Conservation (phyloP, 2,329 filamentous ascomycete species). For the Teratosphaeria zuluensis region DNA sequence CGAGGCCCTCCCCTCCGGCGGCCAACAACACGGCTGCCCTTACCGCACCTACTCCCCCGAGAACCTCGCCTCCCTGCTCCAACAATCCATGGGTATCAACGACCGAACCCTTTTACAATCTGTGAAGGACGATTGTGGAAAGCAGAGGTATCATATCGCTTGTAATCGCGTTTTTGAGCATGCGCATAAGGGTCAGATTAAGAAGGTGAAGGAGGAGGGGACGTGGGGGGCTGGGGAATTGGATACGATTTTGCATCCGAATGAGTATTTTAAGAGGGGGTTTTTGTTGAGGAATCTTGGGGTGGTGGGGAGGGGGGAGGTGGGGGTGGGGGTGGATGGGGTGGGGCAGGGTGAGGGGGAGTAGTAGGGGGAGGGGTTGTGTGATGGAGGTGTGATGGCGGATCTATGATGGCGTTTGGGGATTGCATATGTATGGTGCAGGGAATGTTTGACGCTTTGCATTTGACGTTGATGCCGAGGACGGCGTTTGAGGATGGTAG, state of each 20-base stretch:
- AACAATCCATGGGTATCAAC: conserved; percentile 68
- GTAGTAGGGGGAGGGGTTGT: background rate
- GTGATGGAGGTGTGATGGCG: no score
- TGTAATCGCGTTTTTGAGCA: conserved; percentile 94
- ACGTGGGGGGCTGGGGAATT: conserved; percentile 55
- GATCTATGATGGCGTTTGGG: background rate
- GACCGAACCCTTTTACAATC: conserved; percentile 69
- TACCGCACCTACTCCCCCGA: conserved; percentile 87
- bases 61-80: conserved; percentile 68
- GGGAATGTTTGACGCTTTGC: no score
- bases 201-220: conserved; percentile 40
- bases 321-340: conserved; percentile 28
- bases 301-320: conserved; percentile 38
- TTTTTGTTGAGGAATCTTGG: conserved; percentile 82
- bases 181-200: conserved; percentile 56
- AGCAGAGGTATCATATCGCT: conserved; percentile 83
- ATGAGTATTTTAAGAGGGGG: conserved; percentile 95
- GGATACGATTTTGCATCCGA: conserved; percentile 94
- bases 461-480: no score
- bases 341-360: background rate
- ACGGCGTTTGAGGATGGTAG: no score
- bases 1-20: conserved; percentile 75
- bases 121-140: conserved; percentile 81
- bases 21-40: conserved; percentile 85
- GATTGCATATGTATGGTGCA: no score